Evolutionary conservation across 2,329 filamentous ascomycete genomes (phyloP).

Genomic region (Daldinia sp.): DNA sequence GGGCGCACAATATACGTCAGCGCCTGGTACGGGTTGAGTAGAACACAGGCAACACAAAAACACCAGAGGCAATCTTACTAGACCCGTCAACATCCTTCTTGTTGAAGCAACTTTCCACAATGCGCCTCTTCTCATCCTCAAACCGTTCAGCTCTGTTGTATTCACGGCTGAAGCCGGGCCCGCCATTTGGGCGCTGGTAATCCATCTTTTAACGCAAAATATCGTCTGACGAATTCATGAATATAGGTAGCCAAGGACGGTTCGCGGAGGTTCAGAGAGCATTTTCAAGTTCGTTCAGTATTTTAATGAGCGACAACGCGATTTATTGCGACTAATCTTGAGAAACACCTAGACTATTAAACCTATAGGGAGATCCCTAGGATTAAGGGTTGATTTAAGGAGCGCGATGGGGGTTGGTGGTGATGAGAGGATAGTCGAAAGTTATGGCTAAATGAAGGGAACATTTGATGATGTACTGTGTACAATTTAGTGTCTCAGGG

Average conservation of each 20-base stretch:
- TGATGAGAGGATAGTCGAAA: constrained; percentile 17
- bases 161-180: constrained; percentile 53
- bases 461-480: constrained; percentile 28
- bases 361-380: neutral
- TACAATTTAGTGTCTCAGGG: constrained; percentile 38
- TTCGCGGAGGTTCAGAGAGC: constrained; percentile 46
- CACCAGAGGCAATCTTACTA: constrained; percentile 66
- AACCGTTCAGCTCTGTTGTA: constrained; percentile 79
- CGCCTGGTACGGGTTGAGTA: constrained; percentile 34
- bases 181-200: constrained; percentile 50
- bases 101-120: constrained; percentile 93
- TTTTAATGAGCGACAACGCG: constrained; percentile 7
- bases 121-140: constrained; percentile 95
- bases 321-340: constrained; percentile 22
- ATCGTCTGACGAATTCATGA: constrained; percentile 48
- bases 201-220: constrained; percentile 47
- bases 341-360: constrained; percentile 16
- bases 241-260: constrained; percentile 41
- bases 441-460: constrained; percentile 29
- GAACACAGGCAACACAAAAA: constrained; percentile 13
- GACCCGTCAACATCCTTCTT: constrained; percentile 90
- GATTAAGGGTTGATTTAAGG: constrained; percentile 1
- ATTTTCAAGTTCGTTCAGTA: constrained; percentile 42
- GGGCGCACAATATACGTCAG: constrained; percentile 32
- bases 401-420: constrained; percentile 23